These are phyloP conservation scores for Dictyostelium firmibasis DNA, from an alignment of 78 protist species.

Conservation along the genomic window DNA sequence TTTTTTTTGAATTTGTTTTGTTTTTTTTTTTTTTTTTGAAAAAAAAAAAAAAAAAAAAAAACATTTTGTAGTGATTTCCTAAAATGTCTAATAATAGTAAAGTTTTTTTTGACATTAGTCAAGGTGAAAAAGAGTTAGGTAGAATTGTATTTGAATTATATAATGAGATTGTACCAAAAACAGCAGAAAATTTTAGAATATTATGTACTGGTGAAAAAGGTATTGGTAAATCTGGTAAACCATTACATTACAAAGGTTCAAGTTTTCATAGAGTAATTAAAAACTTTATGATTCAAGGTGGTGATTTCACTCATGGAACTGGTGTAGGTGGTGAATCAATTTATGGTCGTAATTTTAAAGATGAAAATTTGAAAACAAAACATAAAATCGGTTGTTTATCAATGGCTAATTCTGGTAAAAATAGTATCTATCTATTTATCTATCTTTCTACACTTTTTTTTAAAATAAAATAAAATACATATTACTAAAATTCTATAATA, in stretches of 20 bases:
- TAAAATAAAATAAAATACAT: no score
- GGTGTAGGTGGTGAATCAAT: constrained; percentile 91
- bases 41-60: no score
- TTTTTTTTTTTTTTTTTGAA: no score
- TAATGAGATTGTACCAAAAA: constrained; percentile 85
- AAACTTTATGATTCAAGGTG: no score
- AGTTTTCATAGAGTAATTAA: no score
- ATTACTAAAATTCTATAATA: background rate
- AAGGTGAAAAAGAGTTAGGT: constrained; percentile 32
- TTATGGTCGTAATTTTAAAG: constrained; percentile 89
- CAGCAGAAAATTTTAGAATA: constrained; percentile 90
- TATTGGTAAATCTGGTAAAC: constrained; percentile 74
- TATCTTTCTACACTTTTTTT: no score
- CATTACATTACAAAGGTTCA: background rate
- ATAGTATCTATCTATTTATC: constrained; percentile 82
- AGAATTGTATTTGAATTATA: constrained; percentile 72
- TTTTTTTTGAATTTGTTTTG: no score
- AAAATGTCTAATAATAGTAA: background rate
- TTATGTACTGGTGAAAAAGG: constrained; percentile 93
- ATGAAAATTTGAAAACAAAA: constrained; percentile 94
- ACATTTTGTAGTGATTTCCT: no score
- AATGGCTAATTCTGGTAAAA: constrained; percentile 98
- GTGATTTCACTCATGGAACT: no score
- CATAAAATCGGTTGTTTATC: constrained; percentile 88
- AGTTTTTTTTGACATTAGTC: constrained; percentile 78